Base-by-base conservation (phyloP, 306 rosid genomes). In the Morella rubra region DNA sequence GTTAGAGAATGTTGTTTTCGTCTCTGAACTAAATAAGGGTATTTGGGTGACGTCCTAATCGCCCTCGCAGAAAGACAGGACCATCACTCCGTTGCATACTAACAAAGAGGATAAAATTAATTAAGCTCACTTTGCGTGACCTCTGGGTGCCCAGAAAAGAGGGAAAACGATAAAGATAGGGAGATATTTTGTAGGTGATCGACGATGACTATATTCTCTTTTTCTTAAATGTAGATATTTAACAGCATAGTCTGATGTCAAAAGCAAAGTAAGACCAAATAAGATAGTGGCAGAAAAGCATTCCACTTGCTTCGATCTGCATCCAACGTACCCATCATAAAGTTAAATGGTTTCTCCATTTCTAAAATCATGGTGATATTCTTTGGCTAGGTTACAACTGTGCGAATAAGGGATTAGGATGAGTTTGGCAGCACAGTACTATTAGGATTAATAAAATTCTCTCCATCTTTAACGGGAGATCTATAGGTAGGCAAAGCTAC, bases 181-280 rank as follows among this genome's bases (percentile, higher is more conserved):
- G 13, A 84, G 85, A 84, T 76, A 76, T 84, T 84, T 73, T 69
- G 52, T 6, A 44, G 41, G 18, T 4, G 7, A 52, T 44, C 22
- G 40, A 32, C n/a, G 19, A 69, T 46, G 5, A 2, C 11, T 79
- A 54, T 62, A 58, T 18, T 59, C 8, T 9, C 49, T 8, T 68
- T 71, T 53, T 59, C 77, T 40, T 71, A 18, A 45, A 5, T 54
- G 19, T 54, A 3, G 56, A 60, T 65, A 83, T 67, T 46, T 50
- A 79, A 68, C 73, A 77, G 53, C 69, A 70, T 22, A 49, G 51
- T 84, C 59, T 80, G 84, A 86, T 81, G 84, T 85, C 86, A 84
- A 84, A 85, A 75, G 89, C 18, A 61, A 69, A 55, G 8, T 32
- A 47, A 6, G 59, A 74, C 72, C 90, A 79, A 90, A 88, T 82